phyloP scores from a whole-genome alignment of 352 stramenopile genomes.

The Blastocystis sp. region DNA sequence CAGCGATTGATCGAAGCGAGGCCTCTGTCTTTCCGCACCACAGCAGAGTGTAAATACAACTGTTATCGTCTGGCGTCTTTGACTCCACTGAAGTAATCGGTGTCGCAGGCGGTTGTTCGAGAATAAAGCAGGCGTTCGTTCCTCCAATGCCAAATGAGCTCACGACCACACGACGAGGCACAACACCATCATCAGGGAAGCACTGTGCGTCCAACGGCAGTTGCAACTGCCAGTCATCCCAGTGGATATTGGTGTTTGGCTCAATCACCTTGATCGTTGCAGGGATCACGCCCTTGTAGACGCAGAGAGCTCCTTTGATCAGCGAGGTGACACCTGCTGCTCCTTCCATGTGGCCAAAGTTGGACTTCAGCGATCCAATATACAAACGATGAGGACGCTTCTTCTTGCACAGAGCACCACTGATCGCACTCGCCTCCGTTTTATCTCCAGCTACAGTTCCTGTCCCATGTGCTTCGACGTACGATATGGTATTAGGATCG shows the following conservation, averaged over 20 bases:
- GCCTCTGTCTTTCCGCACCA: slow-evolving; percentile 21
- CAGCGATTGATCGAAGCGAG: background rate
- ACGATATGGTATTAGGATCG: slow-evolving; percentile 4
- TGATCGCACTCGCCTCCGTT: slow-evolving; percentile 35
- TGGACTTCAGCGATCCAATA: slow-evolving; percentile 60
- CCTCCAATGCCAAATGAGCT: slow-evolving; percentile 58
- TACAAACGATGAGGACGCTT: background rate
- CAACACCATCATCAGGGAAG: background rate
- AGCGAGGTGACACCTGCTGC: slow-evolving; percentile 34
- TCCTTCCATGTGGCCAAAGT: slow-evolving; percentile 60
- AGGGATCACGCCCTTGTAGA: slow-evolving; percentile 47
- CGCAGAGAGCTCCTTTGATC: slow-evolving; percentile 41
- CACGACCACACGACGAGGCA: background rate
- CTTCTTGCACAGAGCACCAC: slow-evolving; percentile 2
- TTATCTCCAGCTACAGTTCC: slow-evolving; percentile 50
- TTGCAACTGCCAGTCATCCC: slow-evolving; percentile 31
- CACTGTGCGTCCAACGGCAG: background rate
- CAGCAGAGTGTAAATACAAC: background rate
- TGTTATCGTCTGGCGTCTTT: background rate
- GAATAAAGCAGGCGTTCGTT: slow-evolving; percentile 57
- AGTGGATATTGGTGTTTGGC: slow-evolving; percentile 34
- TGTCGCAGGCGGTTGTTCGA: background rate
- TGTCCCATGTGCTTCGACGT: slow-evolving; percentile 49
- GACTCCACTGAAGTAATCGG: background rate
- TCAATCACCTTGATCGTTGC: slow-evolving; percentile 45